Conservation (phyloP, 1,139 yeast species). For the Scheffersomyces cryptocercus region DNA sequence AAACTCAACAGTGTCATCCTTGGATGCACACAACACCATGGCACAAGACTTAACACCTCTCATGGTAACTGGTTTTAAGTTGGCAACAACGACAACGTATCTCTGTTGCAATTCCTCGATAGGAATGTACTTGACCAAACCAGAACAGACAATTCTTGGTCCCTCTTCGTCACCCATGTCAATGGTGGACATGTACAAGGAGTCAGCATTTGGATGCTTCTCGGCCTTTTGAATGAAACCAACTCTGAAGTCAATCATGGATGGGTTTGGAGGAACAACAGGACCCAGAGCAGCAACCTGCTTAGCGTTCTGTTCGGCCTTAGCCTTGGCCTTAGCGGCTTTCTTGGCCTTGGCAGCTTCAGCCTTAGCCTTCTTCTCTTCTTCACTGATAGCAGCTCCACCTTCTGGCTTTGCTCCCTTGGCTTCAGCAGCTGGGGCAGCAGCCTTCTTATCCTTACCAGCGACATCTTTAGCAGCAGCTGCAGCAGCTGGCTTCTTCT, state of each 20-base stretch:
- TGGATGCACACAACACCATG: slow-evolving; percentile 94
- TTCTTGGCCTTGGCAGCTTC: slow-evolving; percentile 71
- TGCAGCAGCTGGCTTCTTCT: slow-evolving; percentile 42
- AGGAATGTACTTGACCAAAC: slow-evolving; percentile 64
- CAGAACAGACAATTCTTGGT: slow-evolving; percentile 98
- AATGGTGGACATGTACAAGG: slow-evolving; percentile 92
- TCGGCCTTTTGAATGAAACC: slow-evolving; percentile 96
- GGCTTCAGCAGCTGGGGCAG: slow-evolving; percentile 15
- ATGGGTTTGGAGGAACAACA: slow-evolving; percentile 68
- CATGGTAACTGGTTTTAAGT: slow-evolving; percentile 67
- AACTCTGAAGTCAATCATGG: slow-evolving; percentile 88
- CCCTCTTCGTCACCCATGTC: slow-evolving; percentile 96
- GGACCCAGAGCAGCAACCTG: slow-evolving; percentile 55
- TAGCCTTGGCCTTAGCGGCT: slow-evolving; percentile 72
- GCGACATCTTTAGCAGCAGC: slow-evolving; percentile 7
- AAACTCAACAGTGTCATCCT: slow-evolving; percentile 73
- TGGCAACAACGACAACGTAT: slow-evolving; percentile 55
- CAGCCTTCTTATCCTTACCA: slow-evolving; percentile 13
- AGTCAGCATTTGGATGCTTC: slow-evolving; percentile 97
- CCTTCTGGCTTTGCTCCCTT: slow-evolving; percentile 7
- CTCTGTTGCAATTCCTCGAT: slow-evolving; percentile 48
- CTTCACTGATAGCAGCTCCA: slow-evolving; percentile 44
- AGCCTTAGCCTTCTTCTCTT: slow-evolving; percentile 60
- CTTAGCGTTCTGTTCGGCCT: slow-evolving; percentile 58
- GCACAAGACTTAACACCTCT: slow-evolving; percentile 82